Percentiles rank a stretch among this genome's conserved stretches.
These are phyloP conservation scores for Macroventuria anomochaeta DNA, from an alignment of 2,329 filamentous ascomycete species.

Conservation along the genomic window DNA sequence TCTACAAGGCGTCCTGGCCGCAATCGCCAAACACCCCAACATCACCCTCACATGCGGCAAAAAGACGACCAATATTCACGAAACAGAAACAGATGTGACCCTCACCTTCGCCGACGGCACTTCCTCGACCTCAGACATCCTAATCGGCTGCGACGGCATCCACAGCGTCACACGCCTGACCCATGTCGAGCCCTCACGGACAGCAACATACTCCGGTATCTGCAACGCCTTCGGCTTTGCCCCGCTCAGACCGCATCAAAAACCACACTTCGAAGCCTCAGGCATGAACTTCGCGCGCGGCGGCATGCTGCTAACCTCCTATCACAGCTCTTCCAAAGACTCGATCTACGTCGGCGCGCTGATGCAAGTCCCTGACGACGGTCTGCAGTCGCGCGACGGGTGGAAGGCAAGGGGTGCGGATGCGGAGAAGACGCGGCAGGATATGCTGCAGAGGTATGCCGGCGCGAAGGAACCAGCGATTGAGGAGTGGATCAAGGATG, in stretches of 20 bases:
- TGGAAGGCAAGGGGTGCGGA: slow-evolving; percentile 55
- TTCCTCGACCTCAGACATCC: slow-evolving; percentile 54
- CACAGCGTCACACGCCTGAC: slow-evolving; percentile 53
- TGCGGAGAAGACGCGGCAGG: slow-evolving; percentile 51
- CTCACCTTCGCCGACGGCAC: slow-evolving; percentile 57
- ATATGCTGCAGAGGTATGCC: slow-evolving; percentile 51
- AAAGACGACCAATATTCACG: slow-evolving; percentile 51
- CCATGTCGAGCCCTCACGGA: slow-evolving; percentile 54
- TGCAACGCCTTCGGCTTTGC: slow-evolving; percentile 56
- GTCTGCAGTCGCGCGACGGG: slow-evolving; percentile 49
- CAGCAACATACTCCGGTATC: slow-evolving; percentile 53
- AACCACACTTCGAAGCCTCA: slow-evolving; percentile 47
- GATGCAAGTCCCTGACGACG: slow-evolving; percentile 53
- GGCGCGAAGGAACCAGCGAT: slow-evolving; percentile 49
- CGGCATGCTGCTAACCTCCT: slow-evolving; percentile 55
- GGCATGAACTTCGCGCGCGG: slow-evolving; percentile 56
- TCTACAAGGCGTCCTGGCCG: slow-evolving; percentile 52
- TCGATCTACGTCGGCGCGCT: slow-evolving; percentile 54
- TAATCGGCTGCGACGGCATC: slow-evolving; percentile 64
- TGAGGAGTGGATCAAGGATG: slow-evolving; percentile 51
- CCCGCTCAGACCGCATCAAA: slow-evolving; percentile 24
- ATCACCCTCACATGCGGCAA: slow-evolving; percentile 54
- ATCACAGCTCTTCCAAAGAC: slow-evolving; percentile 46
- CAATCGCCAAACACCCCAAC: slow-evolving; percentile 50
- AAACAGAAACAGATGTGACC: slow-evolving; percentile 50